Conservation (phyloP, 208 protist genomes). For the Trypanosoma platydactyli region DNA sequence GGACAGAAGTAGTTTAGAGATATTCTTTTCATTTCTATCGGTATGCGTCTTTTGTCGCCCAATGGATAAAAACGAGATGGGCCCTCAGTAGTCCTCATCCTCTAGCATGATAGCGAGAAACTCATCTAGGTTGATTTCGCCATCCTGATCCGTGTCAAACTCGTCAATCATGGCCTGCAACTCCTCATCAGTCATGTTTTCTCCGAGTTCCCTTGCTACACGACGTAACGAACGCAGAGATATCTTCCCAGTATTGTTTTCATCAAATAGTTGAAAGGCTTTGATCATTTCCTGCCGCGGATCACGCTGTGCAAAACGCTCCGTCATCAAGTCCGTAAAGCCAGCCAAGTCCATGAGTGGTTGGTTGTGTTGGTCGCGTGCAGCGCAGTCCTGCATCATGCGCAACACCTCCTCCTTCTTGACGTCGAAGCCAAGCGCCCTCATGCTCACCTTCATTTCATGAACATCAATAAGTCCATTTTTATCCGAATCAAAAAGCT, state of each 20-base stretch:
- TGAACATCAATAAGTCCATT: slow-evolving; percentile 97
- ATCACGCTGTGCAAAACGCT: slow-evolving; percentile 92
- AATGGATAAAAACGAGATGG: neutral
- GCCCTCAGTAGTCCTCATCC: slow-evolving; percentile 84
- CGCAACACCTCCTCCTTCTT: slow-evolving; percentile 94
- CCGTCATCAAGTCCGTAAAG: slow-evolving; percentile 94
- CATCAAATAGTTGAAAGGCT: slow-evolving; percentile 97
- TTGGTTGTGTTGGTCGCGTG: slow-evolving; percentile 78
- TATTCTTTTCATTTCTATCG: neutral
- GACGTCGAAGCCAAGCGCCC: slow-evolving; percentile 98
- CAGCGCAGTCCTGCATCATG: slow-evolving; percentile 87
- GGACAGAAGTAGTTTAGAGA: too few relatives aligned
- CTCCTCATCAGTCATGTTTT: slow-evolving; percentile 97
- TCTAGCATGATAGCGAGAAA: slow-evolving; percentile 96
- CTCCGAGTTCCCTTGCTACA: slow-evolving; percentile 93
- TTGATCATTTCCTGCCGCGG: slow-evolving; percentile 95
- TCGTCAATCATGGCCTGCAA: slow-evolving; percentile 98
- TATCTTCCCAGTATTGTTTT: slow-evolving; percentile 95
- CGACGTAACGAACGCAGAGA: slow-evolving; percentile 92
- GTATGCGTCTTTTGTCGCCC: neutral
- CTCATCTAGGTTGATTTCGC: slow-evolving; percentile 95
- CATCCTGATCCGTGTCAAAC: slow-evolving; percentile 95
- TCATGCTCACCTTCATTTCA: slow-evolving; percentile 99
- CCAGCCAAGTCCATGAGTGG: slow-evolving; percentile 89
- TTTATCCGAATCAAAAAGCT: slow-evolving; percentile 98